phyloP scores from a whole-genome alignment of 2,329 filamentous ascomycete species.

The Coniochaeta pulveracea region DNA sequence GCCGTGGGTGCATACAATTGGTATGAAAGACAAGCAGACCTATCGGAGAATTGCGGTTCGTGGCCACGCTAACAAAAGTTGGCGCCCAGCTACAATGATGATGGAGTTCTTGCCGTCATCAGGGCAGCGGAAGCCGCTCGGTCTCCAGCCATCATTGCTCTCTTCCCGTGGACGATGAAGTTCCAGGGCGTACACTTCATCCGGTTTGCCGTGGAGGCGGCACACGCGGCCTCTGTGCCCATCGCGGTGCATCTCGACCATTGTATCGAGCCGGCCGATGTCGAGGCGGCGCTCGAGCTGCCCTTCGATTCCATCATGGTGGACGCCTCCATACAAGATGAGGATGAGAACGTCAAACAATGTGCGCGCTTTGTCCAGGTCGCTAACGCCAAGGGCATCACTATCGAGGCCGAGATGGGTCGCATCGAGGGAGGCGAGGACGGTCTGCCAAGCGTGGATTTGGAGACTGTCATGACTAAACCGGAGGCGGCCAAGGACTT shows the following conservation, averaged over 20 bases:
- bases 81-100: conserved; percentile 61
- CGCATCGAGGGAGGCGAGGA: conserved; percentile 53
- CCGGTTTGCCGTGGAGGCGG: conserved; percentile 42
- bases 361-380: conserved; percentile 51
- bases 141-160: conserved; percentile 56
- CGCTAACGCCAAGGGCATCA: conserved; percentile 50
- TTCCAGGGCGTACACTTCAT: conserved; percentile 45
- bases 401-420: conserved; percentile 57
- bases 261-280: conserved; percentile 47
- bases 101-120: conserved; percentile 57
- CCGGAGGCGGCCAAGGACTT: conserved; percentile 50
- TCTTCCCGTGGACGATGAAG: conserved; percentile 61
- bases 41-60: too few species aligned
- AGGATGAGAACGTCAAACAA: conserved; percentile 54
- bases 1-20: too few species aligned
- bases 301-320: conserved; percentile 66
- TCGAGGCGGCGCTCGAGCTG: conserved; percentile 41
- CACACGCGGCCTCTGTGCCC: conserved; percentile 42
- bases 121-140: conserved; percentile 55
- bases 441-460: conserved; percentile 37
- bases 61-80: too few species aligned
- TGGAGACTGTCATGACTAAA: conserved; percentile 38
- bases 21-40: too few species aligned
- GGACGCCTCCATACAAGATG: conserved; percentile 65
- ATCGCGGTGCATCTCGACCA: conserved; percentile 57